Evolutionary conservation across 768 basidiomycete species (phyloP).

Genomic region (Multifurca ochricompacta): DNA sequence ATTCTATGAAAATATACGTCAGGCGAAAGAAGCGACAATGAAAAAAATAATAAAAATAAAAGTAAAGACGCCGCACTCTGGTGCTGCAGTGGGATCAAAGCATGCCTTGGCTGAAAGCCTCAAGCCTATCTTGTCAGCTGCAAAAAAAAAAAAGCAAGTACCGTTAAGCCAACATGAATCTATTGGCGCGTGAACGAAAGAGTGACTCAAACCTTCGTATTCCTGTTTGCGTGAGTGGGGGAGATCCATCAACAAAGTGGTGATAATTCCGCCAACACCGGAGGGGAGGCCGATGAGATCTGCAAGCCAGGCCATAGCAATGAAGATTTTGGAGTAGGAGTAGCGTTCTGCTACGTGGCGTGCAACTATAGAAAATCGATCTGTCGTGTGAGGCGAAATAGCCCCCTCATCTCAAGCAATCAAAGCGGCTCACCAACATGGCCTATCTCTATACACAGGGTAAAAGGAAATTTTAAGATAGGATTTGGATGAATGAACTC

Average conservation of each 20-base stretch:
- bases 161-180: neutral
- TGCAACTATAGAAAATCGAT: constrained; percentile 34
- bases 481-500: constrained; percentile 9
- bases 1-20: constrained; percentile 37
- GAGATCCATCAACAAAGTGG: constrained; percentile 52
- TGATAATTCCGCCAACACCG: constrained; percentile 40
- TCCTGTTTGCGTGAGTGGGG: constrained; percentile 83
- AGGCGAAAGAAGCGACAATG: neutral
- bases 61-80: constrained; percentile 43
- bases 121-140: constrained; percentile 84
- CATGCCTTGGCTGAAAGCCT: constrained; percentile 77
- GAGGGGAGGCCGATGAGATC: constrained; percentile 48
- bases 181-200: neutral
- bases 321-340: constrained; percentile 36
- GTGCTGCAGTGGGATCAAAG: constrained; percentile 72
- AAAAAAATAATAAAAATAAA: neutral
- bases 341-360: constrained; percentile 45
- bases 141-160: neutral
- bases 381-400: constrained; percentile 20
- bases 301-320: constrained; percentile 37
- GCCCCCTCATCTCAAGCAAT: neutral
- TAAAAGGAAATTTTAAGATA: neutral
- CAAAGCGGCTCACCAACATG: constrained; percentile 45
- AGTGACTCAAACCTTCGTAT: constrained; percentile 56
- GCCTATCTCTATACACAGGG: constrained; percentile 57